Evolutionary conservation across 257 asterid species (phyloP).

Genomic region (Perilla frutescens): DNA sequence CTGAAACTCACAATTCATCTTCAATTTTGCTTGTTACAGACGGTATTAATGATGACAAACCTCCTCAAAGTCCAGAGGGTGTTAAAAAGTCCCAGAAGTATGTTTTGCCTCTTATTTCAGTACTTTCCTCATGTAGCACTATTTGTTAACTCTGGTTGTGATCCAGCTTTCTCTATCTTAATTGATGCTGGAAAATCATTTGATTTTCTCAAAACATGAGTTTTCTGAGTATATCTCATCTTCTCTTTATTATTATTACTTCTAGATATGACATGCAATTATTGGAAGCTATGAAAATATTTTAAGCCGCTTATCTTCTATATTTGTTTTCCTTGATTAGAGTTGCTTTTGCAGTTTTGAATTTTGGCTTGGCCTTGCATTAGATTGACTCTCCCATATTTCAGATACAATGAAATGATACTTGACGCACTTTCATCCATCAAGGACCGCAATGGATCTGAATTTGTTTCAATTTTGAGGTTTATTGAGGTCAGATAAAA

Average conservation of each 20-base stretch:
- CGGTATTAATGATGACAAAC: constrained; percentile 29
- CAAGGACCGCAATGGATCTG: constrained; percentile 56
- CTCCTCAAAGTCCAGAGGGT: constrained; percentile 37
- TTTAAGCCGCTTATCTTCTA: background rate
- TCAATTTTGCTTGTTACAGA: constrained; percentile 29
- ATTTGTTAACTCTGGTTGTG: background rate
- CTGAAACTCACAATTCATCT: constrained; percentile 30
- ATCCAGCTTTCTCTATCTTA: background rate
- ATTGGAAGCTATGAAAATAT: too few relatives aligned
- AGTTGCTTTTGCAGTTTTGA: constrained; percentile 15
- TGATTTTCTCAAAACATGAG: constrained; percentile 7
- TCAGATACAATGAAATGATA: constrained; percentile 55
- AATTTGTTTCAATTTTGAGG: constrained; percentile 47
- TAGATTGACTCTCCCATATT: constrained; percentile 29
- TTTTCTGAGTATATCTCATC: background rate
- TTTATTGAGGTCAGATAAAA: constrained; percentile 61
- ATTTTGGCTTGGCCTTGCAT: constrained; percentile 24
- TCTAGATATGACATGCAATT: too few relatives aligned
- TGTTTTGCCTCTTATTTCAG: constrained; percentile 35
- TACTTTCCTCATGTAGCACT: constrained; percentile 8
- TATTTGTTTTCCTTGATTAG: constrained; percentile 9
- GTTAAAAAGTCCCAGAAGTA: constrained; percentile 35
- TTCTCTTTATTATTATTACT: too few relatives aligned
- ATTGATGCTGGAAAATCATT: background rate
- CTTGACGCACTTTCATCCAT: constrained; percentile 61